Conservation (phyloP, 768 basidiomycete genomes). For the Mycena vulgaris region DNA sequence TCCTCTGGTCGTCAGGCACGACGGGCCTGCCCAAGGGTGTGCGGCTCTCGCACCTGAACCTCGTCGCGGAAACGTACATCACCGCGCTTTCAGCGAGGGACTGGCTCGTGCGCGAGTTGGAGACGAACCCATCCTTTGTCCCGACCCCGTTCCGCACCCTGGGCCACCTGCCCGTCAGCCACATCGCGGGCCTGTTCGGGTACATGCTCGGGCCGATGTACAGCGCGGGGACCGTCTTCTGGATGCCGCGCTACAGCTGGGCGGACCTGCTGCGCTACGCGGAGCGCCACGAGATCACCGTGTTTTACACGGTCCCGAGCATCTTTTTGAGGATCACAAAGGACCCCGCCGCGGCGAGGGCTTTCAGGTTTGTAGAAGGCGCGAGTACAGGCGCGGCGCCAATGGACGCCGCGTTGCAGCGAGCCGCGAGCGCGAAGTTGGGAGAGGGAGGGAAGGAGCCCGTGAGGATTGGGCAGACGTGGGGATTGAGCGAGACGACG, state of each 20-base stretch:
- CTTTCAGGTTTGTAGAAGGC: conserved; percentile 24
- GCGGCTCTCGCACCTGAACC: conserved; percentile 28
- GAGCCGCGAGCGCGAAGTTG: conserved; percentile 27
- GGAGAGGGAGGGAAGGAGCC: conserved; percentile 26
- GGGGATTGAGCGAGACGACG: conserved; percentile 29
- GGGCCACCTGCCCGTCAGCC: conserved; percentile 29
- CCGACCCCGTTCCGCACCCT: conserved; percentile 26
- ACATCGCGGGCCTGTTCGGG: conserved; percentile 28
- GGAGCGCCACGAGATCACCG: conserved; percentile 28
- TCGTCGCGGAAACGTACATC: conserved; percentile 30
- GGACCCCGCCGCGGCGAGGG: conserved; percentile 26
- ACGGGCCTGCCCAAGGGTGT: conserved; percentile 29
- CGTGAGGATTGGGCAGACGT: conserved; percentile 29
- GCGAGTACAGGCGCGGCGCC: conserved; percentile 28
- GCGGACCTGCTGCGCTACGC: conserved; percentile 26
- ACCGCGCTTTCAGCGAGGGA: conserved; percentile 25
- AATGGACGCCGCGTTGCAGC: conserved; percentile 26
- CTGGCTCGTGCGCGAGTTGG: conserved; percentile 21
- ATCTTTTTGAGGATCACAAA: conserved; percentile 28
- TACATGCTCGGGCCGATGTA: conserved; percentile 27
- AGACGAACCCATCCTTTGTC: conserved; percentile 27
- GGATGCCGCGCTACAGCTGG: conserved; percentile 25
- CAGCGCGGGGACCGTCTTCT: conserved; percentile 27
- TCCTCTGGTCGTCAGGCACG: conserved; percentile 28
- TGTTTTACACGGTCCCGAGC: conserved; percentile 29